Conservation (phyloP, 148 eudicot species). For the Salicornia ramosissima region DNA sequence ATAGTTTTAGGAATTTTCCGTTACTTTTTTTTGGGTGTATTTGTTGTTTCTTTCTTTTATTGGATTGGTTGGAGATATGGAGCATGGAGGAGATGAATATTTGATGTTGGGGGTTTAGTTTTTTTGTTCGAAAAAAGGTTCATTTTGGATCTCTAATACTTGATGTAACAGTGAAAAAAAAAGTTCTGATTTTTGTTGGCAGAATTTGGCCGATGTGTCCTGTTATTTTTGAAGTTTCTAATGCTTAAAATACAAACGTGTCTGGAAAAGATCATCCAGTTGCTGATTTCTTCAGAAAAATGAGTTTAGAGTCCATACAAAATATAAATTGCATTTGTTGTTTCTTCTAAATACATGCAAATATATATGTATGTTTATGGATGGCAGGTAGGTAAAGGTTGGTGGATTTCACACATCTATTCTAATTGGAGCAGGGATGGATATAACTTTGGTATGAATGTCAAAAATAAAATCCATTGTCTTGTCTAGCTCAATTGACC, state of each 20-base stretch:
- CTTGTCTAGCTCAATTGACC: no score
- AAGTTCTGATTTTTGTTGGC: constrained; percentile 4
- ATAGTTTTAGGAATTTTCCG: constrained; percentile 3
- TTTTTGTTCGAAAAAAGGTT: constrained; percentile 1
- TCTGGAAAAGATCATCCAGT: not conserved
- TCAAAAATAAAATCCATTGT: no score
- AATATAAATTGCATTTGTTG: not conserved
- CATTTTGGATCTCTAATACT: constrained; percentile 8
- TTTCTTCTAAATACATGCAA: not conserved
- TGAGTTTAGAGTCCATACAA: not conserved
- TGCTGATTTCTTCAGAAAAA: not conserved
- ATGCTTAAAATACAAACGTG: not conserved
- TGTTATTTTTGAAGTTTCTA: not conserved
- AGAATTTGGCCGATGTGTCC: not conserved
- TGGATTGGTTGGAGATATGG: not conserved
- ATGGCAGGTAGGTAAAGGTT: no score
- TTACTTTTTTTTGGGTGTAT: not conserved
- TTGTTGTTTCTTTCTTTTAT: not conserved
- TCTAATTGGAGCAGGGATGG: no score
- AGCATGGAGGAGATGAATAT: not conserved
- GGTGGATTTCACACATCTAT: no score
- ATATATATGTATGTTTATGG: no score
- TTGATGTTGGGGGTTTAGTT: not conserved
- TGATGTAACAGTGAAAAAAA: constrained; percentile 1
- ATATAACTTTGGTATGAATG: no score